A percentile compares a stretch with the other conserved stretches of the same genome.
Evolutionary conservation across 2,329 filamentous ascomycete genomes (phyloP).

Genomic region (Aspergillus viridinutans): DNA sequence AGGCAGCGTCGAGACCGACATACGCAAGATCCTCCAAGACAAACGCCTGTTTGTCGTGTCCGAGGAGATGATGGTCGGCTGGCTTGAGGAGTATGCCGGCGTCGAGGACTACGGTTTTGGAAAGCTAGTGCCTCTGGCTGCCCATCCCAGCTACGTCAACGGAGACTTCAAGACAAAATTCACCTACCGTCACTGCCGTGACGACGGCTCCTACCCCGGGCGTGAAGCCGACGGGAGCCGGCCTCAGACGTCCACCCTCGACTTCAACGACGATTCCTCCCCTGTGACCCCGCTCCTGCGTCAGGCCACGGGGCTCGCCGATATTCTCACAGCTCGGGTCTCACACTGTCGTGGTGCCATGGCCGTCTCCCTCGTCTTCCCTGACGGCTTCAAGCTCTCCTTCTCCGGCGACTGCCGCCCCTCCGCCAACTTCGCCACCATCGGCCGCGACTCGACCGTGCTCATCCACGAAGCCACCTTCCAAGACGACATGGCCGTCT

Average conservation of each 20-base stretch:
- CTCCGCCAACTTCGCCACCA: conserved; percentile 61
- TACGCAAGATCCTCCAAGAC: conserved; percentile 36
- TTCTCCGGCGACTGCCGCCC: conserved; percentile 95
- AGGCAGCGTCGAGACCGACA: conserved; percentile 32
- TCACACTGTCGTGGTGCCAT: conserved; percentile 75
- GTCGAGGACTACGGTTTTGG: conserved; percentile 73
- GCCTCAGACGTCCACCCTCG: conserved; percentile 17
- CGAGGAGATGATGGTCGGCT: conserved; percentile 66
- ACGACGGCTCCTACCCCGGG: conserved; percentile 23
- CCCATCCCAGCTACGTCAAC: conserved; percentile 24
- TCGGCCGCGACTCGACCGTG: conserved; percentile 72
- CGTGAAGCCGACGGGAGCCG: conserved; percentile 5
- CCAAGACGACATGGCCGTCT: conserved; percentile 72
- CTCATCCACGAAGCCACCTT: conserved; percentile 96
- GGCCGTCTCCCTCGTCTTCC: conserved; percentile 73
- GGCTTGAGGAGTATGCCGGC: conserved; percentile 72
- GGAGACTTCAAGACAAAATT: conserved; percentile 23
- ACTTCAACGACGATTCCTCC: conserved; percentile 23
- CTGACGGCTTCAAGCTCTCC: conserved; percentile 75
- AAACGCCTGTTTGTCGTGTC: conserved; percentile 63
- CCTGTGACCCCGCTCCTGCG: conserved; percentile 41
- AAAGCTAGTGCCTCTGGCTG: conserved; percentile 48
- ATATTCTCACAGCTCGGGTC: conserved; percentile 65
- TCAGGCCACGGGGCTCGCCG: conserved; percentile 56
- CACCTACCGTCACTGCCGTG: conserved; percentile 26